These are phyloP conservation scores for Colletotrichum graminicola DNA, from an alignment of 2,329 filamentous ascomycete genomes.

Conservation along the genomic window DNA sequence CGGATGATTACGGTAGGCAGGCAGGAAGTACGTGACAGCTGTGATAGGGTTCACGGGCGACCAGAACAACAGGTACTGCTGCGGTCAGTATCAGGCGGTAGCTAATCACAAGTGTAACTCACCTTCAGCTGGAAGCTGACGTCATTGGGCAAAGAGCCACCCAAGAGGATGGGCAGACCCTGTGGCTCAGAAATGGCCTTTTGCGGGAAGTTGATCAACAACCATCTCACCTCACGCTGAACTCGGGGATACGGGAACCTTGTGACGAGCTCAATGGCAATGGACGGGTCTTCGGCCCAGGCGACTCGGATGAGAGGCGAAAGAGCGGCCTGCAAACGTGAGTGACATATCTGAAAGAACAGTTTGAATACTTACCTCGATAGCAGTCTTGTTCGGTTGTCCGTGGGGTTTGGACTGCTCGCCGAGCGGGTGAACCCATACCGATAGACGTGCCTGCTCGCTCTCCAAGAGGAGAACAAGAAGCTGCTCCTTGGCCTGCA, in stretches of 20 bases:
- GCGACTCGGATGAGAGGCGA: slow-evolving; percentile 80
- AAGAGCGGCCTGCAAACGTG: slow-evolving; percentile 63
- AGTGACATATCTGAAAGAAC: slow-evolving; percentile 9
- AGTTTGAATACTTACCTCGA: slow-evolving; percentile 52
- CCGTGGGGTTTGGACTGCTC: slow-evolving; percentile 54
- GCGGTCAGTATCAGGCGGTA: slow-evolving; percentile 47
- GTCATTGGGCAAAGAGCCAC: slow-evolving; percentile 80
- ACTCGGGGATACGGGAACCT: slow-evolving; percentile 84
- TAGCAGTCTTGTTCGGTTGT: slow-evolving; percentile 40
- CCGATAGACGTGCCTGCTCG: slow-evolving; percentile 84
- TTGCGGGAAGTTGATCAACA: slow-evolving; percentile 86
- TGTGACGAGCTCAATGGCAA: slow-evolving; percentile 87
- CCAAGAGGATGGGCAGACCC: slow-evolving; percentile 85
- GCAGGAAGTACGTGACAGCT: slow-evolving; percentile 92
- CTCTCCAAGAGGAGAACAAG: slow-evolving; percentile 84
- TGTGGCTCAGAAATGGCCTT: slow-evolving; percentile 85
- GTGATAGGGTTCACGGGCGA: slow-evolving; percentile 91
- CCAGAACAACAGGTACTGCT: slow-evolving; percentile 91
- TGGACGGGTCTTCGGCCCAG: slow-evolving; percentile 85
- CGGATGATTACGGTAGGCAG: slow-evolving; percentile 89
- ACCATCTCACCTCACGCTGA: slow-evolving; percentile 79
- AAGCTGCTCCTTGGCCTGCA: slow-evolving; percentile 86
- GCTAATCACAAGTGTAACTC: slow-evolving; percentile 40
- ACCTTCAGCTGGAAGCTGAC: slow-evolving; percentile 88
- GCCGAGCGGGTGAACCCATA: slow-evolving; percentile 89